Conservation (phyloP, 257 asterid genomes). For the Solanum lycopersicoides region DNA sequence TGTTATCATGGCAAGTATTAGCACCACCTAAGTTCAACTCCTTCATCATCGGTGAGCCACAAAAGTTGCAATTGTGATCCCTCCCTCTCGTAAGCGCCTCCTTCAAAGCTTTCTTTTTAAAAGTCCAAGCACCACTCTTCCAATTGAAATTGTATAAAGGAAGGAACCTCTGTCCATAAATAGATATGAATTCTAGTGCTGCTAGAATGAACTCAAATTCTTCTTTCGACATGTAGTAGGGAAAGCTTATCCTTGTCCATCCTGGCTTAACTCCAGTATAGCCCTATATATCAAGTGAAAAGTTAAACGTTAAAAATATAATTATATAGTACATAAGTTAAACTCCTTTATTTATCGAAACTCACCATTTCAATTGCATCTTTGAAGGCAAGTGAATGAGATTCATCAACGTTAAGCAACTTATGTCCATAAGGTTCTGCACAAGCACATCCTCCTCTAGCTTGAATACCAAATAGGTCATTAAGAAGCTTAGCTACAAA, state of each 20-base stretch:
- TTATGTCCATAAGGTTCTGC: constrained; percentile 46
- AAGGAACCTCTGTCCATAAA: constrained; percentile 37
- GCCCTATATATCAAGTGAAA: background rate
- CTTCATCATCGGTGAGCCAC: constrained; percentile 3
- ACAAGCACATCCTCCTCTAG: constrained; percentile 61
- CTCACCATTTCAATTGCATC: background rate
- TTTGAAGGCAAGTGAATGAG: constrained; percentile 20
- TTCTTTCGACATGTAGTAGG: constrained; percentile 9
- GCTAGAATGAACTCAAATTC: constrained; percentile 38
- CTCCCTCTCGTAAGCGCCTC: background rate
- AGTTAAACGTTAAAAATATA: background rate
- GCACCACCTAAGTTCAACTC: background rate
- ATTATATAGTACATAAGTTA: background rate
- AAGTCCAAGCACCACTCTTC: constrained; percentile 40
- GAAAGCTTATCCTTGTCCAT: constrained; percentile 2
- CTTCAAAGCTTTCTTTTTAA: constrained; percentile 7
- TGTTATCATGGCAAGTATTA: background rate
- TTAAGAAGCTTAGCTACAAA: constrained; percentile 44
- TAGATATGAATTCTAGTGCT: constrained; percentile 34
- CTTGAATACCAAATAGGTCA: constrained; percentile 49
- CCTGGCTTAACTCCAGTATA: background rate
- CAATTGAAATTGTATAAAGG: constrained; percentile 29
- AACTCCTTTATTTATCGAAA: background rate
- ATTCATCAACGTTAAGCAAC: constrained; percentile 23
- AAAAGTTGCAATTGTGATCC: background rate